Base-by-base conservation (phyloP, 2,329 filamentous ascomycete genomes). In the Fusarium brevicatenulatum region DNA sequence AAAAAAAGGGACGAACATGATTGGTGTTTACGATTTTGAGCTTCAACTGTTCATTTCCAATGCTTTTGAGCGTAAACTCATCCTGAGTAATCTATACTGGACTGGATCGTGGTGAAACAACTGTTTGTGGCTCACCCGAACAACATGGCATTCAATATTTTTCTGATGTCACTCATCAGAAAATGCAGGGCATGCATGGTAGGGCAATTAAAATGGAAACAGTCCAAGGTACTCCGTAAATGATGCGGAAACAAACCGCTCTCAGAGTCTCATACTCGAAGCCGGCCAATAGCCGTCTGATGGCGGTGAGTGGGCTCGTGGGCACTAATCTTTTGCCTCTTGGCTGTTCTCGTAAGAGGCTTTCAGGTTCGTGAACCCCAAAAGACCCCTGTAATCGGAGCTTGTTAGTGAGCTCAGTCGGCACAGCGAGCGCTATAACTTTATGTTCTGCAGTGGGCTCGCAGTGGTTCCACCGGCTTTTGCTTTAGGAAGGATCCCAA, bases 221-320 rank as follows among this genome's bases (percentile, higher is more conserved):
- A 52, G 34, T 37, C 61, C 53, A 43, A 34, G 32, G 13, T 34
- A 34, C 32, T 34, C 23, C 15, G 42, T 43, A 46, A 60, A 44
- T 58, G 19, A 44, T 56, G 70, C 60, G 70, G 70, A 72, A 72
- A 70, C 49, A 60, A 70, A 36, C 70, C 70, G 66, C 61, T 47
- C 68, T 60, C 21, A 46, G 7, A 15, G 28, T 44, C 47, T 46
- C 36, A 52, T 19, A 44, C 13, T n/a, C 28, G 43, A 47, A 52
- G 46, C 61, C 21, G 54, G 55, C 16, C 43, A 70, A 70, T 69
- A 60, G 43, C 54, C 69, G 57, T 49, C 37, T 68, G 43, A 32
- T 39, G 36, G 55, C 47, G 23, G 15, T 30, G 55, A 67, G 63
- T 67, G 63, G 64, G 40, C 32, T 42, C 18, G 63, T 67, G 63